Base-by-base conservation (phyloP, 2,329 filamentous ascomycete species). In the Aaosphaeria arxii region DNA sequence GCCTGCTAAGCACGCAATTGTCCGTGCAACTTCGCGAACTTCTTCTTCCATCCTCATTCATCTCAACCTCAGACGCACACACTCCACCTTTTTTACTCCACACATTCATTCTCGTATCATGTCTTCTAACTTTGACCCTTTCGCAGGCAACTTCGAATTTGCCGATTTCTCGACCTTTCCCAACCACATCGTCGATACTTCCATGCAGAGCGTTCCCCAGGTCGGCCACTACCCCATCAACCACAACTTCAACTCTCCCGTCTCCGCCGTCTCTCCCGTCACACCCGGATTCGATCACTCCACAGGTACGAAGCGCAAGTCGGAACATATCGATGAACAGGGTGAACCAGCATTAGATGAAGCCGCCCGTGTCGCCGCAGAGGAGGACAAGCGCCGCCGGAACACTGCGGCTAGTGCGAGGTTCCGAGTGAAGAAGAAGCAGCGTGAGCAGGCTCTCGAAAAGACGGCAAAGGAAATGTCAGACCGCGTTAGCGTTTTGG, bases 381-480 rank as follows among this genome's bases (percentile, higher is more conserved):
- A 79, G 51, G 76, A 78, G 57, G 76, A 79, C 68, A 79, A 79
- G 66, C 75, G 76, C 43, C 74, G 76, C 32, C 74, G 76, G 50
- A 79, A 79, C 66, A 79, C 76, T 1, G 76, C 76, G 36, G 76
- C 76, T n/a, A 74, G 71, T 47, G 76, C 76, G 11, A 74, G 76
- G 40, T 79, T 79, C 72, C 74, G 76, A 42, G 71, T 79, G 52
- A 79, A 79, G 71, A 79, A 79, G 75, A 79, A 79, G 74, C 75
- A 78, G 61, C 74, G 76, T 41, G 76, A 79, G 62, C 74, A 76
- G 55, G 74, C 71, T 6, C 71, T 79, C 40, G 76, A 79, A 69
- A 75, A 77, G 67, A 71, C 71, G 17, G 70, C 75, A 43, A 77
- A 76, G 63, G 76, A 78, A 45, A 78, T 78, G 73, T 67, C 67